Evolutionary conservation across 202 grass and related monocot genomes (phyloP).

Genomic region (Schoenoplectus triqueter): DNA sequence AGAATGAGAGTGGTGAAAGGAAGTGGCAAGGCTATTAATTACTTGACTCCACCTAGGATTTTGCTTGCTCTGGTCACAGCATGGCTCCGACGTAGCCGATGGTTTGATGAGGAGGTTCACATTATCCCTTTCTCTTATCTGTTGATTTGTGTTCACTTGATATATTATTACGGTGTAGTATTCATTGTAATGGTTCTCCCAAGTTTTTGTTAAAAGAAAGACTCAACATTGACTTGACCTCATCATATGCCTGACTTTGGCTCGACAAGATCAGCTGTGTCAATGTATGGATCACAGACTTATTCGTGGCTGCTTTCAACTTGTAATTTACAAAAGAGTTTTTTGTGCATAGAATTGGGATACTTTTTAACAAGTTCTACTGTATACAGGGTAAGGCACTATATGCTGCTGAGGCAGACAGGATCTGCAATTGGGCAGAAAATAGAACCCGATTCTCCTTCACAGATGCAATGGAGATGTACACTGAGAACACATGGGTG

Average conservation of each 20-base stretch:
- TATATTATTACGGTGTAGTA: not conserved
- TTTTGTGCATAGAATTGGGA: not conserved
- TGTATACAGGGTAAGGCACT: constrained; percentile 77
- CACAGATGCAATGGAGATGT: constrained; percentile 99
- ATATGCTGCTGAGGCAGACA: constrained; percentile 90
- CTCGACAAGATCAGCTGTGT: not conserved
- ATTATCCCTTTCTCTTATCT: not conserved
- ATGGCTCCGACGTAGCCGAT: constrained; percentile 91
- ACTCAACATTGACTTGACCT: not conserved
- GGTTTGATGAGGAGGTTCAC: constrained; percentile 94
- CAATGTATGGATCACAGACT: not conserved
- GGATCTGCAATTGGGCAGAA: constrained; percentile 97
- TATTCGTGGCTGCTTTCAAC: not conserved
- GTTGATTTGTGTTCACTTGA: not conserved
- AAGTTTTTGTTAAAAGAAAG: not conserved
- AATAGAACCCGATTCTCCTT: constrained; percentile 86
- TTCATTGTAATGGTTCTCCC: not conserved
- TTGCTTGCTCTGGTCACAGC: constrained; percentile 94
- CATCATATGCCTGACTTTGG: not conserved
- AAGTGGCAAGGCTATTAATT: constrained; percentile 96
- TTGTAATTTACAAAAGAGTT: not conserved
- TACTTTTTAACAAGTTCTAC: not conserved
- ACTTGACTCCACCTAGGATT: constrained; percentile 95
- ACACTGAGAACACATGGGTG: constrained; percentile 90
- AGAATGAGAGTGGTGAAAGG: constrained; percentile 98